phyloP scores from a whole-genome alignment of 1,139 yeast species.

The Debaryomyces robertsiae region DNA sequence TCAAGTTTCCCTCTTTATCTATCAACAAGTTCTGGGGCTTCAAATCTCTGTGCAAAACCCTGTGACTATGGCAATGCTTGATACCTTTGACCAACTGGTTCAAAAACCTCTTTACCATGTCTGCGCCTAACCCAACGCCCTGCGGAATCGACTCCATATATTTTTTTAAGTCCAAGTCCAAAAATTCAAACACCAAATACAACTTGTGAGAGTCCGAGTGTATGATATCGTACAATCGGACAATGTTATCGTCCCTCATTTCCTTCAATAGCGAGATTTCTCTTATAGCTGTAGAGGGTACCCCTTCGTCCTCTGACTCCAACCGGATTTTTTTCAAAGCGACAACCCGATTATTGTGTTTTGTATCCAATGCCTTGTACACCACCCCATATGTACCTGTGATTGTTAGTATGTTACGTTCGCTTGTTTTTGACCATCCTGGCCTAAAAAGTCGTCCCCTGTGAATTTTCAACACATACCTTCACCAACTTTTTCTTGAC shows the following conservation, averaged over 20 bases:
- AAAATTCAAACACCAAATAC: constrained; percentile 88
- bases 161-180: constrained; percentile 91
- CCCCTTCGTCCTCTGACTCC: constrained; percentile 98
- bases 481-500: constrained; percentile 96
- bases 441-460: background rate
- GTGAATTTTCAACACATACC: constrained; percentile 39
- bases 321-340: constrained; percentile 93
- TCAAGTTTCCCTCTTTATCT: constrained; percentile 92
- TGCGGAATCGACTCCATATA: constrained; percentile 96
- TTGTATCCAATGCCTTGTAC: constrained; percentile 89
- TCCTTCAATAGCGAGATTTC: constrained; percentile 94
- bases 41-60: constrained; percentile 93
- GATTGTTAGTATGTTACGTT: constrained; percentile 16
- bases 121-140: constrained; percentile 86
- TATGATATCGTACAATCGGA: constrained; percentile 87
- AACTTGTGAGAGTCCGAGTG: constrained; percentile 96
- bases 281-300: constrained; percentile 96
- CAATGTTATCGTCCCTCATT: constrained; percentile 89
- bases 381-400: constrained; percentile 94
- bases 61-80: constrained; percentile 91
- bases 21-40: constrained; percentile 95
- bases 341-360: constrained; percentile 86
- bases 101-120: constrained; percentile 92
- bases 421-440: background rate
- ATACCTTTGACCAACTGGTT: constrained; percentile 90